phyloP scores from a whole-genome alignment of 2,329 filamentous ascomycete genomes.

The Aquanectria penicillioides region DNA sequence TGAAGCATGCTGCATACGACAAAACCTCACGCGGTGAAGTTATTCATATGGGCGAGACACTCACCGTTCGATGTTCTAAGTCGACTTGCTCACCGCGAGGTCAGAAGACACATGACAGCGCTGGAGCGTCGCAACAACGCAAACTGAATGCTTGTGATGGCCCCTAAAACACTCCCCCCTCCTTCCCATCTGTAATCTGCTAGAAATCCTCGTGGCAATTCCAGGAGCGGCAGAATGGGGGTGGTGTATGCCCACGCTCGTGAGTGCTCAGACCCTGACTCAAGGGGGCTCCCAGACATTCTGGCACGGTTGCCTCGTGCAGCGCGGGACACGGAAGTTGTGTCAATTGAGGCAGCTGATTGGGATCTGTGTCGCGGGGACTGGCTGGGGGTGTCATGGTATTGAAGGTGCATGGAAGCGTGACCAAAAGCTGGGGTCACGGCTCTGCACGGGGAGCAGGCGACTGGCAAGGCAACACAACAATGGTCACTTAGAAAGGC shows the following conservation, averaged over 20 bases:
- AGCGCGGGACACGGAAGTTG: conserved; percentile 1
- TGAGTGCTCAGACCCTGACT: conserved; percentile 33
- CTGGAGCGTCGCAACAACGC: background rate
- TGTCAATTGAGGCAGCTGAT: conserved; percentile 41
- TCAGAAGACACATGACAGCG: conserved; percentile 23
- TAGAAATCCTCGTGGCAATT: conserved; percentile 7
- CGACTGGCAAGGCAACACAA: conserved; percentile 14
- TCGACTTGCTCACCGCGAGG: background rate
- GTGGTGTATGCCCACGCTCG: conserved; percentile 23
- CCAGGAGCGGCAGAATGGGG: conserved; percentile 9
- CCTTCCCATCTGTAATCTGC: conserved; percentile 21
- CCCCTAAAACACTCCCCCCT: background rate
- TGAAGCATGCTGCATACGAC: background rate
- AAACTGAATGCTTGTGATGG: conserved; percentile 13
- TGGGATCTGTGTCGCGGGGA: conserved; percentile 33
- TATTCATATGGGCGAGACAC: conserved; percentile 34
- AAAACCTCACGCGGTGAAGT: conserved; percentile 34
- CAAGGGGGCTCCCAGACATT: conserved; percentile 1
- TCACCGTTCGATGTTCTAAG: background rate
- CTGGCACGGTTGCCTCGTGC: background rate
- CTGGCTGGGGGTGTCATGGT: conserved; percentile 25
- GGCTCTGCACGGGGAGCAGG: conserved; percentile 3
- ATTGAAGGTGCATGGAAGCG: conserved; percentile 28
- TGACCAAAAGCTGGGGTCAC: conserved; percentile 35
- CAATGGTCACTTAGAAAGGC: background rate